phyloP scores from a whole-genome alignment of 306 rosid species.

The Acacia confusa region DNA sequence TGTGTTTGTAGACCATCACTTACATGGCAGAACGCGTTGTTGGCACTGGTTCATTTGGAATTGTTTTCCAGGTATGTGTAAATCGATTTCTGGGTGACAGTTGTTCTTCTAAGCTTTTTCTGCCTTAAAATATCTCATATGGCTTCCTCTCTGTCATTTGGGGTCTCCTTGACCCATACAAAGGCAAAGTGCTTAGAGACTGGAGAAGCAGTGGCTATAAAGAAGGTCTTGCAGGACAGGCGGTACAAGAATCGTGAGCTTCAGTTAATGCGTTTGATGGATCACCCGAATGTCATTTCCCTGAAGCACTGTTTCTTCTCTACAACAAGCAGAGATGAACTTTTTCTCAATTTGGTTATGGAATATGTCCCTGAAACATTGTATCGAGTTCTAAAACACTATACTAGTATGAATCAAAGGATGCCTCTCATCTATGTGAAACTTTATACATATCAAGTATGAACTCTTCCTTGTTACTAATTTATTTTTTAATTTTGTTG shows the following conservation, averaged over 20 bases:
- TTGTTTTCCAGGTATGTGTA: constrained; percentile 76
- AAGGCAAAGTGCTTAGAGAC: constrained; percentile 90
- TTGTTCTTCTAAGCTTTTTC: constrained; percentile 5
- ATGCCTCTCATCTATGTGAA: constrained; percentile 87
- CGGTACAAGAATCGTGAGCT: constrained; percentile 84
- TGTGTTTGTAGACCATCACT: constrained; percentile 73
- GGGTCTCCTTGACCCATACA: constrained; percentile 14
- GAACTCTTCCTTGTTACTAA: constrained; percentile 21
- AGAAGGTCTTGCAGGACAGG: constrained; percentile 81
- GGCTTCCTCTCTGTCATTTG: neutral
- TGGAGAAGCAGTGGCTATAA: constrained; percentile 78
- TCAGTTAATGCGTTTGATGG: constrained; percentile 90
- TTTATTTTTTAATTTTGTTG: constrained; percentile 6
- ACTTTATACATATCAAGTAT: constrained; percentile 84
- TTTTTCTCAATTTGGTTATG: constrained; percentile 81
- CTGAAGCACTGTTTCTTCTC: constrained; percentile 89
- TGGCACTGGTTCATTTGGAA: constrained; percentile 86
- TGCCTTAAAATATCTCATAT: constrained; percentile 21
- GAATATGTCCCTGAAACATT: constrained; percentile 84
- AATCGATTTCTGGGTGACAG: neutral
- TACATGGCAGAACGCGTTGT: constrained; percentile 95
- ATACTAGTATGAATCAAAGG: constrained; percentile 68
- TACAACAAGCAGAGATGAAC: constrained; percentile 76
- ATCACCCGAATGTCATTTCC: constrained; percentile 79
- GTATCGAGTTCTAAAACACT: constrained; percentile 74